phyloP scores from a whole-genome alignment of 2,329 filamentous ascomycete species.

The Zymoseptoria crescenta region DNA sequence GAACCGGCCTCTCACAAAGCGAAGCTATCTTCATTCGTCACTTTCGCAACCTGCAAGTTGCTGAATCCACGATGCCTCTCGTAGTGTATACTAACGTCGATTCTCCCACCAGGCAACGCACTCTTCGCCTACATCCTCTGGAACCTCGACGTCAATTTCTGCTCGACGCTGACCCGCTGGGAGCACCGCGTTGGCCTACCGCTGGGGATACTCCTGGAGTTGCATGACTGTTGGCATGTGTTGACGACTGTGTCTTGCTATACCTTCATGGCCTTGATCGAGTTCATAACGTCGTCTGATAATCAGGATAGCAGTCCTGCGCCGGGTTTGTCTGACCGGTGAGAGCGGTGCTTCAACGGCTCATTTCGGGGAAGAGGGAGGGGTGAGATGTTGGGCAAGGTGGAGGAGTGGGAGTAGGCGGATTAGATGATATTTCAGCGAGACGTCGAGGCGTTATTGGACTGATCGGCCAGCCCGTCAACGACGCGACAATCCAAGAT shows the following conservation, averaged over 20 bases:
- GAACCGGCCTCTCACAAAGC: slow-evolving; percentile 10
- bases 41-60: slow-evolving; percentile 6
- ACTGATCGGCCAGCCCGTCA: too few relatives aligned
- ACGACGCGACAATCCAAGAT: too few relatives aligned
- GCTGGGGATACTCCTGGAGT: slow-evolving; percentile 69
- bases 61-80: neutral
- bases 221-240: slow-evolving; percentile 68
- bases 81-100: neutral
- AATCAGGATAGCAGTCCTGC: slow-evolving; percentile 7
- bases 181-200: slow-evolving; percentile 62
- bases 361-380: neutral
- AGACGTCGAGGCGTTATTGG: too few relatives aligned
- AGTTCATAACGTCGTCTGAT: slow-evolving; percentile 14
- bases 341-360: slow-evolving; percentile 10
- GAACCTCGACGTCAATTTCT: slow-evolving; percentile 72
- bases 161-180: slow-evolving; percentile 57
- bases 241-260: slow-evolving; percentile 52
- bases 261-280: slow-evolving; percentile 21
- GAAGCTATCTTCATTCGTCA: slow-evolving; percentile 36
- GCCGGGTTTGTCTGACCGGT: slow-evolving; percentile 21
- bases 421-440: neutral
- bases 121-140: slow-evolving; percentile 60
- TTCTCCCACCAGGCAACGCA: neutral
- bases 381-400: neutral
- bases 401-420: neutral